Conservation (phyloP, 345 rosid genomes). For the Capsella bursapastoris region DNA sequence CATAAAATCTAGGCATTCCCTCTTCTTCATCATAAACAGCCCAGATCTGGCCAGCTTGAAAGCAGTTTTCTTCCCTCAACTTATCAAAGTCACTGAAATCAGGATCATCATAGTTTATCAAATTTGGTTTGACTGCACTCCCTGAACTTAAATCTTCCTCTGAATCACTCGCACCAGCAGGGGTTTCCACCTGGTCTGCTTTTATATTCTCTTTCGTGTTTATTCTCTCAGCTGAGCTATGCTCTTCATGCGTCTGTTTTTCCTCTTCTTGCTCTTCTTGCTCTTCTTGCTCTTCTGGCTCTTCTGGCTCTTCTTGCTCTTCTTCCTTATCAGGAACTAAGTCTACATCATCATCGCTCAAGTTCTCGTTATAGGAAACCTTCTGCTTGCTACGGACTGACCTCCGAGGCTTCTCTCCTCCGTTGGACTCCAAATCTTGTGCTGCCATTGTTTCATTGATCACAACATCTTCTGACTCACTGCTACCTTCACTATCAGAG, state of each 20-base stretch:
- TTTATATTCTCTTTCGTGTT: constrained; percentile 33
- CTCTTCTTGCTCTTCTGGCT: constrained; percentile 8
- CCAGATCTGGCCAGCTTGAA: constrained; percentile 79
- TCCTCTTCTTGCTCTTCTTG: background rate
- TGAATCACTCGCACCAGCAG: constrained; percentile 27
- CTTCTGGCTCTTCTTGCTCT: background rate
- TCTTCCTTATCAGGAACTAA: constrained; percentile 33
- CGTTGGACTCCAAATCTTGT: constrained; percentile 39
- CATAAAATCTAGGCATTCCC: constrained; percentile 92
- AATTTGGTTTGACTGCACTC: constrained; percentile 42
- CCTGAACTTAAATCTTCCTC: constrained; percentile 41
- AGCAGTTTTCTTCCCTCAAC: constrained; percentile 48
- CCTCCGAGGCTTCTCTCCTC: constrained; percentile 61
- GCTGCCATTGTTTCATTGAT: constrained; percentile 48
- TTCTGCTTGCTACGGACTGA: constrained; percentile 70
- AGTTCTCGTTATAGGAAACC: constrained; percentile 72
- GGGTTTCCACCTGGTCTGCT: constrained; percentile 39
- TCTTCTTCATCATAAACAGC: constrained; percentile 82
- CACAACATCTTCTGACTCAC: constrained; percentile 53
- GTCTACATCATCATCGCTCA: constrained; percentile 66
- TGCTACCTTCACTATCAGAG: constrained; percentile 54
- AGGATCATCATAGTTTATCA: constrained; percentile 58
- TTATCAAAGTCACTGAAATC: constrained; percentile 72
- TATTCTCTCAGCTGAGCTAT: constrained; percentile 25
- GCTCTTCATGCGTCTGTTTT: constrained; percentile 30